Evolutionary conservation across 169 alveolate species (phyloP).

Genomic region (Pseudocohnilembus persalinus): DNA sequence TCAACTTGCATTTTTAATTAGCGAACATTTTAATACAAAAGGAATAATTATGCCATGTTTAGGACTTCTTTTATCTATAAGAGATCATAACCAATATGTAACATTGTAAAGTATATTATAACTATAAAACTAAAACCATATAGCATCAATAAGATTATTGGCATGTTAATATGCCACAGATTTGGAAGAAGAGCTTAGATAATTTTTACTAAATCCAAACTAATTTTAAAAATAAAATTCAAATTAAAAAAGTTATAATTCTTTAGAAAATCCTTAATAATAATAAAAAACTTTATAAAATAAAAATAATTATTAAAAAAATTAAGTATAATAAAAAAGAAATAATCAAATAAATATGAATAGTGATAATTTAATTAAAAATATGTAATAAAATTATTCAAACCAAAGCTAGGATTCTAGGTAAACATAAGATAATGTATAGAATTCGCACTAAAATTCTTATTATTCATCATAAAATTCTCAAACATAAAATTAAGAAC

Average conservation of each 20-base stretch:
- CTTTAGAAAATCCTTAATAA: not conserved
- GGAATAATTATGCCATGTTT: conserved; percentile 9
- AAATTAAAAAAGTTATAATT: not conserved
- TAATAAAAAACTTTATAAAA: not conserved
- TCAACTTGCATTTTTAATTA: not conserved
- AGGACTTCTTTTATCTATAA: conserved; percentile 5
- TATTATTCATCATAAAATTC: no score
- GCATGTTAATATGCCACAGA: conserved; percentile 13
- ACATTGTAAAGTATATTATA: conserved; percentile 9
- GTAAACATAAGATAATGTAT: not conserved
- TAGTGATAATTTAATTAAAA: not conserved
- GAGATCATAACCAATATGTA: conserved; percentile 5
- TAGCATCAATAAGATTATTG: conserved; percentile 10
- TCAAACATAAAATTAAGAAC: no score
- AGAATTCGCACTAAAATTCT: no score
- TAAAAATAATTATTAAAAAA: not conserved
- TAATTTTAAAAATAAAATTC: not conserved
- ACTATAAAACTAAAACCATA: not conserved
- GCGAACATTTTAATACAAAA: not conserved
- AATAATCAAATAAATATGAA: no score
- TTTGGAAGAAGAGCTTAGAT: conserved; percentile 14
- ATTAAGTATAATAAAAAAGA: not conserved
- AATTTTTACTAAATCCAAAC: not conserved
- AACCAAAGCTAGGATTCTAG: not conserved
- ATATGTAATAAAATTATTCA: not conserved